phyloP scores from a whole-genome alignment of 2,329 filamentous ascomycete genomes.

The Capronia epimyces region DNA sequence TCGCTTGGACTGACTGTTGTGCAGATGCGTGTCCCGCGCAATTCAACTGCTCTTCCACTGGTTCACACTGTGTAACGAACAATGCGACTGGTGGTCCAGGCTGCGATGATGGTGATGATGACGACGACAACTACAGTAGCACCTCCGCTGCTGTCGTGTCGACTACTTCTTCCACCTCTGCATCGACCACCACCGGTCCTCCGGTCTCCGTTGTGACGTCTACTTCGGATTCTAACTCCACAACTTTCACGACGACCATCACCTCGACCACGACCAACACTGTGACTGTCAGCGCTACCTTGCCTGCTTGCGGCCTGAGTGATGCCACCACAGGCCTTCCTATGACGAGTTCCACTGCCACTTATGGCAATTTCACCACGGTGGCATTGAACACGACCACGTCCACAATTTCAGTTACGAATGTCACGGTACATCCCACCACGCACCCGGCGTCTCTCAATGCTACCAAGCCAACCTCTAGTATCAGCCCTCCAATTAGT shows the following conservation, averaged over 20 bases:
- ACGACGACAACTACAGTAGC: neutral
- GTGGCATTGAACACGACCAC: conserved; percentile 23
- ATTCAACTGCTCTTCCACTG: conserved; percentile 13
- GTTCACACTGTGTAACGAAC: conserved; percentile 6
- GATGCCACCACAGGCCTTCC: conserved; percentile 17
- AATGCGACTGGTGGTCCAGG: conserved; percentile 3
- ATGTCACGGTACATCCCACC: conserved; percentile 10
- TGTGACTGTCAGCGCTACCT: conserved; percentile 14
- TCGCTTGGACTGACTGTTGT: conserved; percentile 1
- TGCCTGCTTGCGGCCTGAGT: conserved; percentile 12
- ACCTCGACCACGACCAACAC: conserved; percentile 21
- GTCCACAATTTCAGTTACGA: conserved; percentile 18
- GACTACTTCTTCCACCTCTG: conserved; percentile 1
- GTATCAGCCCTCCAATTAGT: conserved; percentile 19
- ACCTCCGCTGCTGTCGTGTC: conserved; percentile 1
- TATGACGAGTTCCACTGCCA: conserved; percentile 14
- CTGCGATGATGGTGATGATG: conserved; percentile 1
- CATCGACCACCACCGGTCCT: neutral
- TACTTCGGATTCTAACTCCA: neutral
- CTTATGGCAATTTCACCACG: conserved; percentile 18
- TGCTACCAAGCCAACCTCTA: conserved; percentile 10
- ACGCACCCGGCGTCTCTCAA: conserved; percentile 8
- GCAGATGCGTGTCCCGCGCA: conserved; percentile 15
- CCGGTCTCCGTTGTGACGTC: neutral
- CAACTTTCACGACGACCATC: conserved; percentile 14